These are phyloP conservation scores for Yamadazyma akitaensis DNA, from an alignment of 805 yeast genomes.

Conservation along the genomic window DNA sequence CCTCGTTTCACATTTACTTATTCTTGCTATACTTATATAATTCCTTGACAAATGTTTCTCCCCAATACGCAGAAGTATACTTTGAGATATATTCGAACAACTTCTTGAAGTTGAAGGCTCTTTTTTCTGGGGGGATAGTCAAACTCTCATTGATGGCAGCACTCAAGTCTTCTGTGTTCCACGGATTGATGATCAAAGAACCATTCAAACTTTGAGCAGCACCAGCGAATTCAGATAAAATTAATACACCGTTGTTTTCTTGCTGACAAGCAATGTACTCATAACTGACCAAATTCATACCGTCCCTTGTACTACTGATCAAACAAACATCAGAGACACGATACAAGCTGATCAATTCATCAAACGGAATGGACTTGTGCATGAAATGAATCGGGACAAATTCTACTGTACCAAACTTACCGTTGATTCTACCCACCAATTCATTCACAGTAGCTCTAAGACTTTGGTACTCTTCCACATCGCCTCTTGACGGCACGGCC, in stretches of 20 bases:
- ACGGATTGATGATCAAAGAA: conserved; percentile 89
- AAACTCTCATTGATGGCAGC: conserved; percentile 83
- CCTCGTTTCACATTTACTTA: not conserved
- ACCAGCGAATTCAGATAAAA: conserved; percentile 94
- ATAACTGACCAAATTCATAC: conserved; percentile 95
- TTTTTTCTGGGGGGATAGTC: conserved; percentile 81
- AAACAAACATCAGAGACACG: conserved; percentile 84
- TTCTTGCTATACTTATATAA: conserved; percentile 40
- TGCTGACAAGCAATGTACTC: conserved; percentile 97
- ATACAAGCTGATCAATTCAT: conserved; percentile 87
- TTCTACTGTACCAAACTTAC: conserved; percentile 93
- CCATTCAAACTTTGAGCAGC: conserved; percentile 99
- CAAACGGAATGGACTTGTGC: conserved; percentile 88
- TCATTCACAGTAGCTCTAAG: conserved; percentile 93
- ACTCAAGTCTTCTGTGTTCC: conserved; percentile 95
- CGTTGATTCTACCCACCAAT: conserved; percentile 93
- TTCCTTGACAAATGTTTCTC: conserved; percentile 91
- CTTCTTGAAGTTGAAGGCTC: conserved; percentile 72
- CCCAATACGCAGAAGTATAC: conserved; percentile 96
- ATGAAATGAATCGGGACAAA: conserved; percentile 96
- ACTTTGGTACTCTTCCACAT: conserved; percentile 95
- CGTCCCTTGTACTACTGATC: conserved; percentile 94
- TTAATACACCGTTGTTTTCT: conserved; percentile 78
- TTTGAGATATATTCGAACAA: conserved; percentile 85
- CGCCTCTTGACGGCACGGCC: conserved; percentile 97